Evolutionary conservation across 75 land plant genomes (phyloP).

Genomic region (Selaginella moellendorffii): DNA sequence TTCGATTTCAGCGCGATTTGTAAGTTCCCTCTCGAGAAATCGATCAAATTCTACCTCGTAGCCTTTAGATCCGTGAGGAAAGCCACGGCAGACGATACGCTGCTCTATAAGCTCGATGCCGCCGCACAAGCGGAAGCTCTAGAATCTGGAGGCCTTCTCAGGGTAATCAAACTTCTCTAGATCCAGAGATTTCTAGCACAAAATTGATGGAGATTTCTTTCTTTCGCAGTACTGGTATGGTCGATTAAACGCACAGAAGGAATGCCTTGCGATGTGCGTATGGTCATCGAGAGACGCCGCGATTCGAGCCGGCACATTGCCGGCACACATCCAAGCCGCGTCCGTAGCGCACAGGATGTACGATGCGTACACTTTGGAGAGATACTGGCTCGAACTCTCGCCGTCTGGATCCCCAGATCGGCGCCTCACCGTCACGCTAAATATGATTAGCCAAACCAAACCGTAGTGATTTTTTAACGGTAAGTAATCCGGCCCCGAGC

Average conservation of each 20-base stretch:
- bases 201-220: not conserved
- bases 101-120: slow-evolving; percentile 17
- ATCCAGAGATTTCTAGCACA: not conserved
- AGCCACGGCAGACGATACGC: slow-evolving; percentile 5
- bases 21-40: not conserved
- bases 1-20: slow-evolving; percentile 16
- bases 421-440: not conserved
- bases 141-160: slow-evolving; percentile 15
- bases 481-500: not conserved
- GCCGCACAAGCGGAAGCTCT: slow-evolving; percentile 18
- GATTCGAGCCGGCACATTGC: slow-evolving; percentile 10
- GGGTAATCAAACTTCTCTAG: not conserved
- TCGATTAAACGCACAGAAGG: slow-evolving; percentile 13
- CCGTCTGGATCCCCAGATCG: not conserved
- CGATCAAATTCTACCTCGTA: slow-evolving; percentile 12
- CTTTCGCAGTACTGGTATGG: slow-evolving; percentile 24
- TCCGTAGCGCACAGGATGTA: slow-evolving; percentile 17
- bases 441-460: not conserved
- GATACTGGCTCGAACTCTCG: slow-evolving; percentile 17
- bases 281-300: slow-evolving; percentile 20
- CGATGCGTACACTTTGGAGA: slow-evolving; percentile 18
- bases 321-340: slow-evolving; percentile 16
- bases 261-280: slow-evolving; percentile 25
- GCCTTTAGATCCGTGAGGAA: slow-evolving; percentile 19
- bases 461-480: not conserved